These are phyloP conservation scores for Wallacemonas sp. DNA, from an alignment of 208 protist genomes.

Conservation along the genomic window DNA sequence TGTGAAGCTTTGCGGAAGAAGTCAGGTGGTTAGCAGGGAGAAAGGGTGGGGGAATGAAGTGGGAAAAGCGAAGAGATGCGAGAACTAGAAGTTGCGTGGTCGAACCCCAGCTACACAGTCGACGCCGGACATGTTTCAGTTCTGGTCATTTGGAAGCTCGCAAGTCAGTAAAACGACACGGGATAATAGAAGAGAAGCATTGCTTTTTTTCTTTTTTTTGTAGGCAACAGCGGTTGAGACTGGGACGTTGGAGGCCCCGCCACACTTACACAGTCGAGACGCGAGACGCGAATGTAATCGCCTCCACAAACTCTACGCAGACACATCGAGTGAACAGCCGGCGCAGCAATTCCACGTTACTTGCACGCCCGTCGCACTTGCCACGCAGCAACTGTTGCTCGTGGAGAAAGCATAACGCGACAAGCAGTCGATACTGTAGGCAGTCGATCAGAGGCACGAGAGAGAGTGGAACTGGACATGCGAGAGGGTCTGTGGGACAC, in stretches of 20 bases:
- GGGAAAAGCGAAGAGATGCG: no score
- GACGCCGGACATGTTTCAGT: no score
- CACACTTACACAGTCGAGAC: background rate
- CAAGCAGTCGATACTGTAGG: background rate
- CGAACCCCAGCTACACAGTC: no score
- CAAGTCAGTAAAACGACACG: no score
- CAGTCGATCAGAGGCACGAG: background rate
- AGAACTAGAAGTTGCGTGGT: no score
- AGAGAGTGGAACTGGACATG: background rate
- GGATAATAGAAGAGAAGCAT: no score
- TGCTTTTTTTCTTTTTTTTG: background rate
- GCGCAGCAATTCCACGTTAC: background rate
- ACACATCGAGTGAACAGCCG: background rate
- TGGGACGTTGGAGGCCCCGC: background rate
- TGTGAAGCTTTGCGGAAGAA: no score
- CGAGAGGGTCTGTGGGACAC: background rate
- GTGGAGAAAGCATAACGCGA: background rate
- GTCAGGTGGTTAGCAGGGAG: no score
- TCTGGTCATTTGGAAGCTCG: no score
- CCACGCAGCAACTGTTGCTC: background rate
- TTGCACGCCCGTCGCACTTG: background rate
- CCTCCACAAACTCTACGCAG: background rate
- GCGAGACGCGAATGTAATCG: background rate
- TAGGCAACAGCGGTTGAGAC: background rate
- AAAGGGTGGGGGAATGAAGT: no score